phyloP scores from a whole-genome alignment of 2,329 filamentous ascomycete species.

The Colletotrichum kahawae region DNA sequence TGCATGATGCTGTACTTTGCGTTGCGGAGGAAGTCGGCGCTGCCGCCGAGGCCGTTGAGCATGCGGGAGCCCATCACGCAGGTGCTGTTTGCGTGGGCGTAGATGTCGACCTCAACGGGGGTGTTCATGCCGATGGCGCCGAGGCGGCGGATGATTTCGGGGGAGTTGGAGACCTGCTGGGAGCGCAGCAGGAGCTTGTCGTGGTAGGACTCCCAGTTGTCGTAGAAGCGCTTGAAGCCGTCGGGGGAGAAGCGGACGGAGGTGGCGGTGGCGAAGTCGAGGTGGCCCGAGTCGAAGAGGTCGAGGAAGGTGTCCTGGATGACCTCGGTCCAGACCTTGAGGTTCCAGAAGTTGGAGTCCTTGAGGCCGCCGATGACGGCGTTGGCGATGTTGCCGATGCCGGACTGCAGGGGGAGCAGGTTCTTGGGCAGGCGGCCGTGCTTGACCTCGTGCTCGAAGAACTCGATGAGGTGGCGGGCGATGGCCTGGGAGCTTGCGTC shows the following conservation, averaged over 20 bases:
- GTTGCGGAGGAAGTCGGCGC: conserved; percentile 79
- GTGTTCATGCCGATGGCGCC: conserved; percentile 96
- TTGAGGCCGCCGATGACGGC: conserved; percentile 85
- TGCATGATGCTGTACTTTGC: conserved; percentile 93
- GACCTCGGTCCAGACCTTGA: conserved; percentile 93
- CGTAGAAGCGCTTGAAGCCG: conserved; percentile 90
- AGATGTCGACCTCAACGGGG: conserved; percentile 92
- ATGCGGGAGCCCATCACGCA: conserved; percentile 89
- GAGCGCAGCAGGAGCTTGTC: conserved; percentile 84
- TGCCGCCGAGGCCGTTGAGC: conserved; percentile 84
- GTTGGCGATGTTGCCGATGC: conserved; percentile 93
- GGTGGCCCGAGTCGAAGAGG: conserved; percentile 85
- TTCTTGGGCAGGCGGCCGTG: conserved; percentile 78
- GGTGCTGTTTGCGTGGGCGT: conserved; percentile 90
- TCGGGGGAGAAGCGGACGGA: conserved; percentile 91
- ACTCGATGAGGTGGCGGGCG: conserved; percentile 80
- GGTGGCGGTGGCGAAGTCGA: conserved; percentile 90
- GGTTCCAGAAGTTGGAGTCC: conserved; percentile 82
- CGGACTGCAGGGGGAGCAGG: conserved; percentile 82
- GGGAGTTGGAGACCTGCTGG: conserved; percentile 88
- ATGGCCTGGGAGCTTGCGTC: conserved; percentile 77
- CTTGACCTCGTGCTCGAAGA: conserved; percentile 82
- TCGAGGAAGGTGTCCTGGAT: conserved; percentile 93
- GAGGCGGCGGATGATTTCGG: conserved; percentile 86
- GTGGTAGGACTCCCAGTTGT: conserved; percentile 80